phyloP scores from a whole-genome alignment of 2,329 filamentous ascomycete species.

The Colletotrichum trifolii region DNA sequence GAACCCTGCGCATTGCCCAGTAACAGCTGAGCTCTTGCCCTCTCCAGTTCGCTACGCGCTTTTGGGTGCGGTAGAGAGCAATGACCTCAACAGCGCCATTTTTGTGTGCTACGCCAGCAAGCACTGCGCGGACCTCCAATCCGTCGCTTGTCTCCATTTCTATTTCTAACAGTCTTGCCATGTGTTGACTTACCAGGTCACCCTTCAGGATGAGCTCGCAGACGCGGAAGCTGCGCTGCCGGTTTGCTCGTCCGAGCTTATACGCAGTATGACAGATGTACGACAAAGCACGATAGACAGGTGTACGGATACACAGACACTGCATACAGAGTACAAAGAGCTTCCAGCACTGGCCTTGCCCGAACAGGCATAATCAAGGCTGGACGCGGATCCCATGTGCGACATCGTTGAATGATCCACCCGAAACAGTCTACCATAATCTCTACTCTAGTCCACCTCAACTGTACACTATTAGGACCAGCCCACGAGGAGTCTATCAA shows the following conservation, averaged over 20 bases:
- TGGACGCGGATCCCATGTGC: slow-evolving; percentile 35
- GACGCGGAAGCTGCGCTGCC: slow-evolving; percentile 4
- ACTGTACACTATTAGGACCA: slow-evolving; percentile 16
- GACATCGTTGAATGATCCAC: slow-evolving; percentile 36
- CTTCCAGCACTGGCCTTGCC: slow-evolving; percentile 24
- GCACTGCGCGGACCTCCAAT: neutral
- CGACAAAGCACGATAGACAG: slow-evolving; percentile 9
- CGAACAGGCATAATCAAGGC: slow-evolving; percentile 30
- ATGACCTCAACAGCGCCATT: neutral
- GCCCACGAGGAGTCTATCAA: slow-evolving; percentile 26
- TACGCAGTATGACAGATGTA: slow-evolving; percentile 4
- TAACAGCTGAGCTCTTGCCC: neutral
- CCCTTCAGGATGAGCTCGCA: slow-evolving; percentile 3
- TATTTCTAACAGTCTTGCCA: neutral
- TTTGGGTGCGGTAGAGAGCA: neutral
- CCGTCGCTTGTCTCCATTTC: neutral
- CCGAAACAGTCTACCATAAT: slow-evolving; percentile 18
- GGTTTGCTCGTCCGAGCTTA: slow-evolving; percentile 11
- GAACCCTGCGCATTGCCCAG: slow-evolving; percentile 9
- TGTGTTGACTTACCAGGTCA: neutral
- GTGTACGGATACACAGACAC: neutral
- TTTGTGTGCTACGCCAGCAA: neutral
- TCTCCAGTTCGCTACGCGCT: neutral
- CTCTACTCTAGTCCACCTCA: slow-evolving; percentile 15
- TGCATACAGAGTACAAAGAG: slow-evolving; percentile 5